Evolutionary conservation across 176 grass and related monocot species (phyloP), one percentile per base, ranked within the genome.

Genomic region (Rhynchospora breviuscula): DNA sequence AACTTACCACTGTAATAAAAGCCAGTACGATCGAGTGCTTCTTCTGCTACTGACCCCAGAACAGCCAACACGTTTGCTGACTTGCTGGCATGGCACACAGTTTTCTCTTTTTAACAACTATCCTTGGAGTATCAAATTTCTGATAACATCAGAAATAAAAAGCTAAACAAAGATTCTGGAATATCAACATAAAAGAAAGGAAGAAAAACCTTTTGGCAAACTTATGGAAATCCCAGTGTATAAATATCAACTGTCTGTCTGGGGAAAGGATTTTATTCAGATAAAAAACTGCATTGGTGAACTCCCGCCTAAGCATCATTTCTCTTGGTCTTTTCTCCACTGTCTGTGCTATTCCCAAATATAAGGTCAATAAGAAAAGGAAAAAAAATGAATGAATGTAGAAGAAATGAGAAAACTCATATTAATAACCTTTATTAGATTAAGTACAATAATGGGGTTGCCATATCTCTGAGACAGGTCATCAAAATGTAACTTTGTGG

Each of bases 181-280:
- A 56, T 17, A 56, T 77, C 4, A 74, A 70, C 67, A 82, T 87
- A 25, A 1, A 86, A 79, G 59, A 35, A 70, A 40, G 86, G 59
- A 48, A 65, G 84, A 82, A 29, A 77, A 31, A 95, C 93, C 96
- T 98, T 91, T 98, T 98, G 43, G 93, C 89, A 86, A 98, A 98
- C 84, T 98, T 98, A 87, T 98, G 93, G 78, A 98, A 98, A 93
- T 98, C 96, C 96, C 96, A 98, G 79, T 95, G 96, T 43, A 98
- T 98, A 73, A 98, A 95, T 82, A 89, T 91, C 79, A 98, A 85
- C 54, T 98, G 94, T 85, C 59, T 93, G 68, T 98, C 93, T 90
- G 91, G 87, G 79, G 91, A n/a, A 59, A 98, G 80, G 91, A 95
- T 91, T 69, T 94, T 91, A 82, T 98, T 98, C 87, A 98, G 92